Conservation (phyloP, 1,284 basidiomycete genomes). For the Puccinia hordei region DNA sequence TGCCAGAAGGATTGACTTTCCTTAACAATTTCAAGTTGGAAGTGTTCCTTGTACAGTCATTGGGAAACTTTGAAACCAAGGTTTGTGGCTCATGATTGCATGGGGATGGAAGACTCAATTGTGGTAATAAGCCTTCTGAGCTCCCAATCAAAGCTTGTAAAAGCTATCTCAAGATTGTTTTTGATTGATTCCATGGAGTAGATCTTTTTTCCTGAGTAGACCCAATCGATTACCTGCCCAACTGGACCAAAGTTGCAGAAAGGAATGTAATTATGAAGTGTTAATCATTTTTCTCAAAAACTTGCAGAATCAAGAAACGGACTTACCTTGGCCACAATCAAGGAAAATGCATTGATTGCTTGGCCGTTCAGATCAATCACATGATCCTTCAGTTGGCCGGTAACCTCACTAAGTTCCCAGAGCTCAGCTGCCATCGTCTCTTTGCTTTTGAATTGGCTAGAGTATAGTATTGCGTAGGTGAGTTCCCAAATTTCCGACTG, state of each 20-base stretch:
- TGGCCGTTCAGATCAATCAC: slow-evolving; percentile 51
- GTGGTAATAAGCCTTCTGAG: slow-evolving; percentile 52
- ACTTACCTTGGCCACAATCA: slow-evolving; percentile 39
- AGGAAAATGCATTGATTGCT: slow-evolving; percentile 51
- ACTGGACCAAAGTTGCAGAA: slow-evolving; percentile 54
- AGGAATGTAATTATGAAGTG: too few relatives aligned
- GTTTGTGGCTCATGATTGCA: slow-evolving; percentile 52
- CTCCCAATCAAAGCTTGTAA: slow-evolving; percentile 51
- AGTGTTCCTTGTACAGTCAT: slow-evolving; percentile 47
- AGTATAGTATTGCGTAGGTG: slow-evolving; percentile 54
- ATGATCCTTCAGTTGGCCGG: slow-evolving; percentile 54
- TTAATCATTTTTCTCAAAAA: too few relatives aligned
- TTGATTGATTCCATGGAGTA: slow-evolving; percentile 43
- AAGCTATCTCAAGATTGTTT: slow-evolving; percentile 53
- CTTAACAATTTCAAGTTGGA: slow-evolving; percentile 9
- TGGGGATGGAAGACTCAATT: slow-evolving; percentile 53
- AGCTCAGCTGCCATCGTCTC: slow-evolving; percentile 52
- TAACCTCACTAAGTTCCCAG: slow-evolving; percentile 52
- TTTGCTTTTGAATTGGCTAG: slow-evolving; percentile 52
- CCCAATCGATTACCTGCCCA: slow-evolving; percentile 53
- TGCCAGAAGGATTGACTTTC: slow-evolving; percentile 50
- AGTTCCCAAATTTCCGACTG: slow-evolving; percentile 56
- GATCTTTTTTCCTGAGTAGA: slow-evolving; percentile 18
- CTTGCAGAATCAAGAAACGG: too few relatives aligned
- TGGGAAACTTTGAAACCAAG: slow-evolving; percentile 51